Evolutionary conservation across 176 grass and related monocot species (phyloP).

Genomic region (Ananas comosus): DNA sequence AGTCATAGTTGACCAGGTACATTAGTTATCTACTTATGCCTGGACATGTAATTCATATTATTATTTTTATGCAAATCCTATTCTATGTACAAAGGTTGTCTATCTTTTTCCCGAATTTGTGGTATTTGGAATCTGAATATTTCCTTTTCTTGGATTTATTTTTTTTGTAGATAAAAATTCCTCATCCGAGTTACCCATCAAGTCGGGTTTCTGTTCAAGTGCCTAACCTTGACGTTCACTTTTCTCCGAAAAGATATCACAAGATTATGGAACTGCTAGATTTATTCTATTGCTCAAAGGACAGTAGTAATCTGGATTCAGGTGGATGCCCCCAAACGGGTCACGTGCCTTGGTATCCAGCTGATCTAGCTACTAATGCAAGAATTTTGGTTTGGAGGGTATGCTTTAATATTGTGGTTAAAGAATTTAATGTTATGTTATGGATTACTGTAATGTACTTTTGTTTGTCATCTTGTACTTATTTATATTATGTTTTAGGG

Average conservation of each 20-base stretch:
- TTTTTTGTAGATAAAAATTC: slow-evolving; percentile 78
- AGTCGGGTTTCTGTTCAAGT: slow-evolving; percentile 96
- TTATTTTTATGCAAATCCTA: background rate
- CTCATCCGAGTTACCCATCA: slow-evolving; percentile 81
- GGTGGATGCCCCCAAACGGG: slow-evolving; percentile 31
- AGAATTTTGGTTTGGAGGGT: slow-evolving; percentile 98
- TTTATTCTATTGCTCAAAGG: slow-evolving; percentile 51
- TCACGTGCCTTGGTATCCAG: slow-evolving; percentile 65
- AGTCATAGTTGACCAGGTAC: slow-evolving; percentile 89
- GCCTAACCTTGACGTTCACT: slow-evolving; percentile 82
- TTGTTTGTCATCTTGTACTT: slow-evolving; percentile 6
- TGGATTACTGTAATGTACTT: slow-evolving; percentile 8
- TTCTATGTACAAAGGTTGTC: no score
- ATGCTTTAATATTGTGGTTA: slow-evolving; percentile 21
- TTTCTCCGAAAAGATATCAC: slow-evolving; percentile 78
- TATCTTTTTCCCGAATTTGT: no score
- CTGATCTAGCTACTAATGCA: slow-evolving; percentile 75
- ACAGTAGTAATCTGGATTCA: slow-evolving; percentile 38
- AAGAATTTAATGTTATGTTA: slow-evolving; percentile 1
- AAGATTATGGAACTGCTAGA: slow-evolving; percentile 68
- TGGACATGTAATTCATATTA: background rate
- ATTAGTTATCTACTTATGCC: background rate
- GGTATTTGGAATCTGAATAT: background rate
- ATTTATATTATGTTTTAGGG: slow-evolving; percentile 39
- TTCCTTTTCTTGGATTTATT: background rate